Base-by-base conservation (phyloP, 2,329 filamentous ascomycete species). In the Chrysosporium queenslandicum region DNA sequence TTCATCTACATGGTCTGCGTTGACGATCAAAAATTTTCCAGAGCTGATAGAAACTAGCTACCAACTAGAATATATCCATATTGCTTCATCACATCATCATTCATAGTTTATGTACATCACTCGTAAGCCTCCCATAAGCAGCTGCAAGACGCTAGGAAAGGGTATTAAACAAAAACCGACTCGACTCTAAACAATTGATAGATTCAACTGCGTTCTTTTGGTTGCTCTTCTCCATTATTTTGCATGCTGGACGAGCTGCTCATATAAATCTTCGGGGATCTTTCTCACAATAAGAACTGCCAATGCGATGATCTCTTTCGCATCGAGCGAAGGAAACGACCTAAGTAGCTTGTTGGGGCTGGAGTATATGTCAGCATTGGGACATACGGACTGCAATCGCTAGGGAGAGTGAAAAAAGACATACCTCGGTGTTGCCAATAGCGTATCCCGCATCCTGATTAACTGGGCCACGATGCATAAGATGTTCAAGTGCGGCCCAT, bases 401-500 rank as follows among this genome's bases (percentile, higher is more conserved):
- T 36, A 9, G 3, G 4, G 4, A 18, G 12, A 39, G 12, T 4
- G 4, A 39, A 18, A 18, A 39, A 39, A 5, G 36, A 66, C 76
- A 59, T 73, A 94, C 90, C 86, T 95, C 5, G 85, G 79, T 53
- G 86, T 94, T 53, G 82, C 82, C 60, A 98, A 72, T 50, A 98
- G 83, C 56, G 87, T 82, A 53, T 90, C 85, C 54, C 90, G 78
- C 71, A 96, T 87, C 62, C 94, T 79, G 46, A 96, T 84, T 49
- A 98, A 74, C 70, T 98, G 92, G 12, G 91, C 91, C 14, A 97
- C 92, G 58, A 98, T 96, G 66, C 92, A 97, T 20, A 98, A 72
- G 52, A 98, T 87, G 64, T 98, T 98, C 56, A 98, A 69, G 67
- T 98, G 92, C 32, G 89, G 83, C 0, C 92, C 92, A 60, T 96